Conservation (phyloP, 2,329 filamentous ascomycete species). For the Grosmannia serpens region DNA sequence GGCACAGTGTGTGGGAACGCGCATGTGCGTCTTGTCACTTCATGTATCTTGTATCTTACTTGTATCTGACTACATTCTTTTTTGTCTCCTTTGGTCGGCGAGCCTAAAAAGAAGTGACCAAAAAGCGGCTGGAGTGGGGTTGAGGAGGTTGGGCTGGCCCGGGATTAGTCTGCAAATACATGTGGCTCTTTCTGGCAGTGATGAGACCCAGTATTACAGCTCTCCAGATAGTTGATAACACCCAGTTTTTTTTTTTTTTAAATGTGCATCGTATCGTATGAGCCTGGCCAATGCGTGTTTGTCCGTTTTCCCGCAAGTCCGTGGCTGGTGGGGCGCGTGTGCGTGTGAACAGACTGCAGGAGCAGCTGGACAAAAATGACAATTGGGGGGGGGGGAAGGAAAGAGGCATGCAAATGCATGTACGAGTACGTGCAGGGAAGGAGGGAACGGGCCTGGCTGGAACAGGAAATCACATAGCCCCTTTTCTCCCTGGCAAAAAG, state of each 20-base stretch:
- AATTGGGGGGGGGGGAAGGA: not conserved
- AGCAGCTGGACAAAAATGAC: not conserved
- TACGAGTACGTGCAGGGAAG: not conserved
- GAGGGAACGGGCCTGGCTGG: not conserved
- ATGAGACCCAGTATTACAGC: not conserved
- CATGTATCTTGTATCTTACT: not conserved
- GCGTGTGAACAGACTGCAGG: not conserved
- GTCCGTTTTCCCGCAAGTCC: not conserved
- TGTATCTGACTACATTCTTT: not conserved
- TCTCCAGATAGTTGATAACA: not conserved
- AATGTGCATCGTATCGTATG: not conserved
- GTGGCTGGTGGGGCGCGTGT: not conserved
- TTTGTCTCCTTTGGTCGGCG: not conserved
- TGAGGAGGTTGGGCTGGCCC: not conserved
- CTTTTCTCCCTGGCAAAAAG: not conserved
- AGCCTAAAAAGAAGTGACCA: not conserved
- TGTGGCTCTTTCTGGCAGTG: not conserved
- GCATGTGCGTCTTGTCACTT: not conserved
- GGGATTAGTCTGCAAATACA: not conserved
- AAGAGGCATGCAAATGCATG: not conserved
- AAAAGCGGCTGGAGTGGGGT: not conserved
- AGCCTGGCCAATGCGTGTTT: not conserved
- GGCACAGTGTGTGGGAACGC: not conserved
- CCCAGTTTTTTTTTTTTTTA: not conserved
- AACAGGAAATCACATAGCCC: not conserved